A percentile compares a stretch with the other conserved stretches of the same genome.
phyloP scores from a whole-genome alignment of 345 rosid species.

The Lepidium didymum region DNA sequence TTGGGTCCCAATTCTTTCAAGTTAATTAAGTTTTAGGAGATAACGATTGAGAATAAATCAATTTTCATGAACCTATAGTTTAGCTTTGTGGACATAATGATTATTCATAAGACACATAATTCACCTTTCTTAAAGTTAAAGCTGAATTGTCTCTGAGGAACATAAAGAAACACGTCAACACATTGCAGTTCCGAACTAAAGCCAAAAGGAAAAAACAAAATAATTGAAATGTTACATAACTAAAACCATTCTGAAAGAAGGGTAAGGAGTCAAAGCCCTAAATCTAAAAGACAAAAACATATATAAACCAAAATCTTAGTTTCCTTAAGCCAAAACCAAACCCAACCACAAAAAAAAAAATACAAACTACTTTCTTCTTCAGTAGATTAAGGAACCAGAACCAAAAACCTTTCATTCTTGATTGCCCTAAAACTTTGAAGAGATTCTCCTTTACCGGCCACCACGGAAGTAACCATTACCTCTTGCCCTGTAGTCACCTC shows the following conservation, averaged over 20 bases:
- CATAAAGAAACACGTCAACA: background rate
- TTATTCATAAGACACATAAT: too few species aligned
- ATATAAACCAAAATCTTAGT: constrained; percentile 28
- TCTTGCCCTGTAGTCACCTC: constrained; percentile 57
- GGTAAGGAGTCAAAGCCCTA: background rate
- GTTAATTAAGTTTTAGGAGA: too few species aligned
- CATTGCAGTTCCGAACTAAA: background rate
- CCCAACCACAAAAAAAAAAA: constrained; percentile 23
- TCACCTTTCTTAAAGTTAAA: background rate
- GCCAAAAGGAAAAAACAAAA: constrained; percentile 11
- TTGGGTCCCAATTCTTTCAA: background rate
- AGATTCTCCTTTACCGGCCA: constrained; percentile 27
- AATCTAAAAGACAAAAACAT: constrained; percentile 25
- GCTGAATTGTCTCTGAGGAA: background rate
- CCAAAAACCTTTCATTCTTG: background rate
- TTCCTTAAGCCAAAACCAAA: constrained; percentile 7
- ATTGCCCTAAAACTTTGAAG: constrained; percentile 16
- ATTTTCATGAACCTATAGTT: too few species aligned
- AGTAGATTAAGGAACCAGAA: constrained; percentile 6
- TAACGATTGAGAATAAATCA: too few species aligned
- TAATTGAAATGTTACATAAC: constrained; percentile 36
- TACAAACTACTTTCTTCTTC: constrained; percentile 20
- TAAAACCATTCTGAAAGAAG: constrained; percentile 37
- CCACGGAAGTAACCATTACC: constrained; percentile 71
- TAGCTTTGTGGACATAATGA: too few species aligned